Conservation (phyloP, 768 basidiomycete genomes). For the Xerocomellus chrysenteron region DNA sequence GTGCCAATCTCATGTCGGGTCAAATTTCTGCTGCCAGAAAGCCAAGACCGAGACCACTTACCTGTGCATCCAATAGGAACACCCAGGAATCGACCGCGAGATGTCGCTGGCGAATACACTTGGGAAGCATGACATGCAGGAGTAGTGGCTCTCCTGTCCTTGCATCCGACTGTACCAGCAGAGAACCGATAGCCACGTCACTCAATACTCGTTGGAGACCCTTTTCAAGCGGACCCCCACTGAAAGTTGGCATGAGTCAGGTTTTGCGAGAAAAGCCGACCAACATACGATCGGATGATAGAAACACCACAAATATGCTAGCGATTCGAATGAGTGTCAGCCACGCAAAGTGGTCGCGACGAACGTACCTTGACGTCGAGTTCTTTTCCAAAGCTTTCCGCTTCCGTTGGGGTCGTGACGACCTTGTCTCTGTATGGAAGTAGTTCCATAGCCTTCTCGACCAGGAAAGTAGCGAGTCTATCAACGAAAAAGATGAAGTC, state of each 20-base stretch:
- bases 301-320: constrained; percentile 85
- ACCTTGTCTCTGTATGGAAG: constrained; percentile 67
- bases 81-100: constrained; percentile 74
- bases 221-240: constrained; percentile 87
- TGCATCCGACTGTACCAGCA: constrained; percentile 87
- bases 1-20: constrained; percentile 74
- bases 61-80: constrained; percentile 89
- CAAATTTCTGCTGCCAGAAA: neutral
- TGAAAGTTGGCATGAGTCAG: constrained; percentile 29
- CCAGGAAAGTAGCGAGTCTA: constrained; percentile 77
- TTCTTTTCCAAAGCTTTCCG: constrained; percentile 56
- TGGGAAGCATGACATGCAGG: constrained; percentile 78
- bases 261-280: neutral
- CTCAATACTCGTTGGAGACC: constrained; percentile 88
- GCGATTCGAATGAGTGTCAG: neutral
- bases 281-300: constrained; percentile 79
- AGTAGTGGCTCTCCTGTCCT: constrained; percentile 85
- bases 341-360: neutral
- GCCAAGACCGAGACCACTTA: constrained; percentile 21
- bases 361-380: constrained; percentile 55
- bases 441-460: constrained; percentile 80
- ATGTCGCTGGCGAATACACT: constrained; percentile 62
- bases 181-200: constrained; percentile 82
- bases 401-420: constrained; percentile 67
- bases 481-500: constrained; percentile 95